Percentiles rank a stretch among this genome's conserved stretches.
These are phyloP conservation scores for Petrea volubilis DNA, from an alignment of 257 asterid species.

Conservation along the genomic window DNA sequence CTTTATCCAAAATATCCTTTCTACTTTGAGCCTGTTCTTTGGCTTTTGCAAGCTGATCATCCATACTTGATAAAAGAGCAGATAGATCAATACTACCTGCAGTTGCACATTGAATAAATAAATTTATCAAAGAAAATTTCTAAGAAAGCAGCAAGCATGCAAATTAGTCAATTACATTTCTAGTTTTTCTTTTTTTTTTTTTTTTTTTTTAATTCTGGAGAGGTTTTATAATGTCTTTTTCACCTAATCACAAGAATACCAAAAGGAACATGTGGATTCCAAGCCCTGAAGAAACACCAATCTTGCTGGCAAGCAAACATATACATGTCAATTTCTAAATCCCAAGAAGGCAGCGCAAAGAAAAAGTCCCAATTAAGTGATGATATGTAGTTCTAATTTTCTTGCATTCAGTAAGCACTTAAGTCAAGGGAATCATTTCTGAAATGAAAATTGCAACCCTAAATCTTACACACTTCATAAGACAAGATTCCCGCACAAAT, in stretches of 20 bases:
- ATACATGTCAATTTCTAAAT: neutral
- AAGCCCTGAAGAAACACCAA: neutral
- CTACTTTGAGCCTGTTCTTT: conserved; percentile 76
- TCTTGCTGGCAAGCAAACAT: neutral
- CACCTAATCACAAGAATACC: neutral
- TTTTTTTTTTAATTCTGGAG: too few species aligned
- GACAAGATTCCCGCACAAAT: neutral
- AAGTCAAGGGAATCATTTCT: neutral
- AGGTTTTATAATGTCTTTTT: neutral
- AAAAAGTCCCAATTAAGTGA: neutral
- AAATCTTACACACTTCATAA: neutral
- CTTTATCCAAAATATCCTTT: conserved; percentile 77
- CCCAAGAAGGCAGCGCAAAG: neutral
- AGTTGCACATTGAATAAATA: conserved; percentile 21
- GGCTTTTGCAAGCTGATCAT: conserved; percentile 63
- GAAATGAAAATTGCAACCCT: neutral
- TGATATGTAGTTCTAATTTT: neutral
- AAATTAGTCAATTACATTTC: neutral
- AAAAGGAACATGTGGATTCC: neutral
- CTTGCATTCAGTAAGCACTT: neutral
- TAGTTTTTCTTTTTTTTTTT: conserved; percentile 3
- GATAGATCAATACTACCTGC: conserved; percentile 62
- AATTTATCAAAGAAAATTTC: neutral
- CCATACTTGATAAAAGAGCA: conserved; percentile 66
- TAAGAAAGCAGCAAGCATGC: conserved; percentile 3